Percentiles rank a stretch among this genome's conserved stretches.
Conservation (phyloP, 768 basidiomycete genomes). For the Lactarius indigo region DNA sequence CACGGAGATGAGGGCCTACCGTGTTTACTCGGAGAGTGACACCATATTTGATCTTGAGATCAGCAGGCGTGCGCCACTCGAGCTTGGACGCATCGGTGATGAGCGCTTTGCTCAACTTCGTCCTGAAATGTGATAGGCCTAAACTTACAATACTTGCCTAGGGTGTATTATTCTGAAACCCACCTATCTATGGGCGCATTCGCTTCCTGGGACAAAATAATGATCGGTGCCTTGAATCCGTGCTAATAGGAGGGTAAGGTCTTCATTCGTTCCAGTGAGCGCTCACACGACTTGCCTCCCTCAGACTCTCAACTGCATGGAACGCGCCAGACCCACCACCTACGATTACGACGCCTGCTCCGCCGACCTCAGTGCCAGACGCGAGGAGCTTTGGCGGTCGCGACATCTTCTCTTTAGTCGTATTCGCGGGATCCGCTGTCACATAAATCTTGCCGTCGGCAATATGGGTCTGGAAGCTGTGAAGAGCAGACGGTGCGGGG, state of each 20-base stretch:
- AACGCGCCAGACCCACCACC: slow-evolving; percentile 84
- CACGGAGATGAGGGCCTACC: slow-evolving; percentile 35
- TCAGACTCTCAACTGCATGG: slow-evolving; percentile 72
- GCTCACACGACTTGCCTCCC: slow-evolving; percentile 55
- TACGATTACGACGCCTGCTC: slow-evolving; percentile 73
- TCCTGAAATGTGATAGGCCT: slow-evolving; percentile 41
- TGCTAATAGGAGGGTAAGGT: slow-evolving; percentile 42
- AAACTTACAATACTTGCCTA: neutral
- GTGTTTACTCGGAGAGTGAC: slow-evolving; percentile 60
- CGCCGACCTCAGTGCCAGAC: slow-evolving; percentile 42
- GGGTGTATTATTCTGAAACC: neutral
- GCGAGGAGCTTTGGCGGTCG: slow-evolving; percentile 56
- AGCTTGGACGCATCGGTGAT: slow-evolving; percentile 75
- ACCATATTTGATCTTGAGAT: slow-evolving; percentile 72
- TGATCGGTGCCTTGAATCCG: slow-evolving; percentile 74
- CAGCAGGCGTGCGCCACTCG: slow-evolving; percentile 65
- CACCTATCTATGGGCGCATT: slow-evolving; percentile 84
- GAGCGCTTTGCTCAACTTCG: slow-evolving; percentile 86
- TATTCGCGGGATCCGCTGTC: slow-evolving; percentile 60
- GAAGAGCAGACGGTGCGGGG: slow-evolving; percentile 75
- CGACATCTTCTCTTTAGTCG: slow-evolving; percentile 62
- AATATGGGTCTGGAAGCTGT: slow-evolving; percentile 69
- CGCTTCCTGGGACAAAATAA: slow-evolving; percentile 72
- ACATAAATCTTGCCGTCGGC: slow-evolving; percentile 74
- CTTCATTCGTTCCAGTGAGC: neutral